Conservation (phyloP, 805 yeast genomes). For the Cyberlindnera misumaiensis region DNA sequence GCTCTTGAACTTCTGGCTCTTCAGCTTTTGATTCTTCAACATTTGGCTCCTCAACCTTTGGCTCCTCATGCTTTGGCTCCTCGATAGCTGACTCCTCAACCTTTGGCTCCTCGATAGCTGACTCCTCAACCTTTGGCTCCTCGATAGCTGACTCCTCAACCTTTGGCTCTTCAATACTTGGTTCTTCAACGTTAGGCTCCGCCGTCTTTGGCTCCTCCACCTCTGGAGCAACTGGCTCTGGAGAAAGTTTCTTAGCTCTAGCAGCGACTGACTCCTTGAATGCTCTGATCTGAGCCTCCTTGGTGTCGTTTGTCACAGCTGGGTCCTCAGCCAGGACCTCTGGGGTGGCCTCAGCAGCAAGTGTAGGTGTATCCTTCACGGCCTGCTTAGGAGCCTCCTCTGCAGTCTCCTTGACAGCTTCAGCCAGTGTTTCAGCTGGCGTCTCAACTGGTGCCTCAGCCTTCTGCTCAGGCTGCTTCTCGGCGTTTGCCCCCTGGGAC, state of each 20-base stretch:
- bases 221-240: conserved; percentile 1
- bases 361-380: background rate
- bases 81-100: background rate
- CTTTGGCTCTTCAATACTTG: conserved; percentile 4
- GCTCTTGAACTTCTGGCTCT: background rate
- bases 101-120: conserved; percentile 5
- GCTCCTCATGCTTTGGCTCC: conserved; percentile 3
- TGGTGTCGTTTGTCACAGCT: background rate
- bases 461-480: no score
- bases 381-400: background rate
- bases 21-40: conserved; percentile 7
- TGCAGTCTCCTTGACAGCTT: background rate
- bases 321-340: background rate
- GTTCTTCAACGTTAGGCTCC: conserved; percentile 14
- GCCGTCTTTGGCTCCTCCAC: background rate
- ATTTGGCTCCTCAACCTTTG: conserved; percentile 10
- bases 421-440: background rate
- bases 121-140: conserved; percentile 3
- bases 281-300: conserved; percentile 6
- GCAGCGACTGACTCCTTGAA: conserved; percentile 15
- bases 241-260: conserved; percentile 7
- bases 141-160: conserved; percentile 2
- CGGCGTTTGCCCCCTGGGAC: no score
- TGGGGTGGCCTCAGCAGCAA: background rate
- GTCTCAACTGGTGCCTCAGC: conserved; percentile 9